Evolutionary conservation across 345 rosid species (phyloP).

Genomic region (Cardamine occulta): DNA sequence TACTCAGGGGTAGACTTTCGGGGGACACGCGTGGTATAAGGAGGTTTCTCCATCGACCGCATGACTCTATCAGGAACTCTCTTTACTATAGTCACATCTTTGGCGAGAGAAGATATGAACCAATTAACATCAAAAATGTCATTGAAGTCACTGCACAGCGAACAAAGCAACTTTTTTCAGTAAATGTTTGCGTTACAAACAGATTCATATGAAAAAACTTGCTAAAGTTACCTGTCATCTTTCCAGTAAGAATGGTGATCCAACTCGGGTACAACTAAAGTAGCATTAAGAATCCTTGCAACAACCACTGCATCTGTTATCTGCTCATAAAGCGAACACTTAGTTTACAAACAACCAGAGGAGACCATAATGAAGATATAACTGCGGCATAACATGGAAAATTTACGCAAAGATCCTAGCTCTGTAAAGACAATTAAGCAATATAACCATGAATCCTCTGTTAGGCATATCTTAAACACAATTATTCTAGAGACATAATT

Average conservation of each 20-base stretch:
- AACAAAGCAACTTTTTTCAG: constrained; percentile 24
- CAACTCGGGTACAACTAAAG: constrained; percentile 91
- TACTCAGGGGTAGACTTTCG: constrained; percentile 94
- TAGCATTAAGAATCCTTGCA: constrained; percentile 93
- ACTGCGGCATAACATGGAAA: not conserved
- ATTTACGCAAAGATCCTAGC: not conserved
- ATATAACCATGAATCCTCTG: not conserved
- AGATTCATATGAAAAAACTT: constrained; percentile 18
- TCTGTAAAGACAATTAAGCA: not conserved
- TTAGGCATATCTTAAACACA: not conserved
- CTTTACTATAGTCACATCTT: constrained; percentile 93
- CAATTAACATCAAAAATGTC: constrained; percentile 87
- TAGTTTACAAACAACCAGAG: not conserved
- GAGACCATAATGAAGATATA: not conserved
- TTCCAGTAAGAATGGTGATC: constrained; percentile 98
- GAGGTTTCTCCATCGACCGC: constrained; percentile 97
- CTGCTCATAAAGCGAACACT: constrained; percentile 49
- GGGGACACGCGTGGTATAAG: constrained; percentile 96
- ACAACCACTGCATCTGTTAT: constrained; percentile 98
- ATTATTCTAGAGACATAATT: constrained; percentile 9
- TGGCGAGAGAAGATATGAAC: constrained; percentile 88
- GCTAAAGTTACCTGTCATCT: constrained; percentile 73
- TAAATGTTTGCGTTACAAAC: not conserved
- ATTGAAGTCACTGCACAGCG: constrained; percentile 80
- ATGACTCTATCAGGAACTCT: constrained; percentile 90